Evolutionary conservation across 2,329 filamentous ascomycete genomes (phyloP).

Genomic region (Emericellopsis atlantica): DNA sequence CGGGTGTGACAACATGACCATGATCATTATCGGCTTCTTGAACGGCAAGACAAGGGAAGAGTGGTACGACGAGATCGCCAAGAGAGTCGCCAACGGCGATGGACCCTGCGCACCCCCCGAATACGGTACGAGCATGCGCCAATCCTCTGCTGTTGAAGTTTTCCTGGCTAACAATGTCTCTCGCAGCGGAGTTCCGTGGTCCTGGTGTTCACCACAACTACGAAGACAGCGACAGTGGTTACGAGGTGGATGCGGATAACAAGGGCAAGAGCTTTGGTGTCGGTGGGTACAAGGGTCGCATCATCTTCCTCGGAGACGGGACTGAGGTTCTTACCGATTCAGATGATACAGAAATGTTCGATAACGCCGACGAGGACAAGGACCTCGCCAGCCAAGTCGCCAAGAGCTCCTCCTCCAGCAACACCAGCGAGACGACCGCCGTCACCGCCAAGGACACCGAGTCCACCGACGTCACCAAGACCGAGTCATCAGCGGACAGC

Average conservation of each 20-base stretch:
- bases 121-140: slow-evolving; percentile 66
- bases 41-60: slow-evolving; percentile 89
- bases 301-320: slow-evolving; percentile 91
- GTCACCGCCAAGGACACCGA: slow-evolving; percentile 7
- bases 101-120: slow-evolving; percentile 97
- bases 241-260: slow-evolving; percentile 62
- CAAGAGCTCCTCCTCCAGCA: slow-evolving; percentile 30
- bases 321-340: slow-evolving; percentile 84
- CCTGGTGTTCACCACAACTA: slow-evolving; percentile 73
- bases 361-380: slow-evolving; percentile 73
- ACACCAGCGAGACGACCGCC: slow-evolving; percentile 9
- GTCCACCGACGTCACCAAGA: slow-evolving; percentile 9
- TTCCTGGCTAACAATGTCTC: slow-evolving; percentile 10
- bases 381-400: slow-evolving; percentile 75
- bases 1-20: slow-evolving; percentile 99
- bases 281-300: slow-evolving; percentile 66
- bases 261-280: slow-evolving; percentile 49
- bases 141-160: not conserved
- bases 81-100: slow-evolving; percentile 89
- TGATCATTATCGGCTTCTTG: slow-evolving; percentile 80
- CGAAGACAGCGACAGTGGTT: slow-evolving; percentile 67
- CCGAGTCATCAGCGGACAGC: slow-evolving; percentile 6
- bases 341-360: slow-evolving; percentile 88
- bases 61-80: slow-evolving; percentile 95
- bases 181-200: slow-evolving; percentile 69